phyloP scores from a whole-genome alignment of 805 yeast species.

The Kazachstania kunashirensis region DNA sequence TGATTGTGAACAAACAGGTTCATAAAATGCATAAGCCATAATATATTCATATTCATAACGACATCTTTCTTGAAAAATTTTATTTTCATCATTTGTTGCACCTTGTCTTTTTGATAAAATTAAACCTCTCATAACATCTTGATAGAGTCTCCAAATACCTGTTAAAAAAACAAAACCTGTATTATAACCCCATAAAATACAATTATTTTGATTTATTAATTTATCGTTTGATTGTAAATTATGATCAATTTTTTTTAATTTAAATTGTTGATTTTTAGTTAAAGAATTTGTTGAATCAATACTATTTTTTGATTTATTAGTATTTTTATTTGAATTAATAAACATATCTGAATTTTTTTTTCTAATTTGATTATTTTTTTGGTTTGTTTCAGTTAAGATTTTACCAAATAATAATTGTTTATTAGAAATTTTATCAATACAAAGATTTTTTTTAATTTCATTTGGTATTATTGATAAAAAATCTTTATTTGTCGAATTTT shows the following conservation, averaged over 20 bases:
- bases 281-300: slow-evolving; percentile 3
- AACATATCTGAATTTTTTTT: background rate
- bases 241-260: slow-evolving; percentile 20
- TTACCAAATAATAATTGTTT: slow-evolving; percentile 6
- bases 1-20: slow-evolving; percentile 5
- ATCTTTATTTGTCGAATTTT: background rate
- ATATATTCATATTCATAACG: slow-evolving; percentile 14
- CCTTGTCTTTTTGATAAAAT: slow-evolving; percentile 5
- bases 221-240: slow-evolving; percentile 9
- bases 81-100: background rate
- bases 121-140: slow-evolving; percentile 28
- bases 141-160: slow-evolving; percentile 65
- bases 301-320: background rate
- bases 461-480: background rate
- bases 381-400: slow-evolving; percentile 3
- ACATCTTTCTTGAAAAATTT: slow-evolving; percentile 6
- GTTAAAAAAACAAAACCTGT: slow-evolving; percentile 83
- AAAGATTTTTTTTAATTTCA: slow-evolving; percentile 3
- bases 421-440: slow-evolving; percentile 3
- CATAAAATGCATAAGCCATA: slow-evolving; percentile 16
- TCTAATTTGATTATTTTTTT: background rate
- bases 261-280: slow-evolving; percentile 28
- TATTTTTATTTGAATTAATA: background rate
- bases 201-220: slow-evolving; percentile 37
- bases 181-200: slow-evolving; percentile 78